A percentile compares a stretch with the other conserved stretches of the same genome.
Conservation (phyloP, 108 stramenopile genomes). For the Discostella pseudostelligera region DNA sequence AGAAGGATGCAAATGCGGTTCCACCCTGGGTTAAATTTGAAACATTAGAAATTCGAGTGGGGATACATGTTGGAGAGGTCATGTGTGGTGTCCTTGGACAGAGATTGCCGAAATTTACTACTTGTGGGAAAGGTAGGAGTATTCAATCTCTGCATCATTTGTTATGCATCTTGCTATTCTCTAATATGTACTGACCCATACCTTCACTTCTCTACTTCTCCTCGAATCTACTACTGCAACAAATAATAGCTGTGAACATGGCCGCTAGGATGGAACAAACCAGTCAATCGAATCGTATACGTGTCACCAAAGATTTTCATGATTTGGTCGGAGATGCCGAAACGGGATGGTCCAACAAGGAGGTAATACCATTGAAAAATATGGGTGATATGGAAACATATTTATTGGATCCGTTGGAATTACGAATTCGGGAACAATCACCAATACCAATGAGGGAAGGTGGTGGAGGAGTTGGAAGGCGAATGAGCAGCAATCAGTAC, state of each 20-base stretch:
- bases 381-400: slow-evolving; percentile 25
- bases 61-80: slow-evolving; percentile 45
- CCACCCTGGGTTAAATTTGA: not conserved
- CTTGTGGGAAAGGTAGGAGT: slow-evolving; percentile 13
- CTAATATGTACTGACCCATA: too few species aligned
- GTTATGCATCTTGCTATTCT: not conserved
- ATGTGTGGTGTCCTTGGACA: slow-evolving; percentile 46
- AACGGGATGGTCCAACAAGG: slow-evolving; percentile 21
- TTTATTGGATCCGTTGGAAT: slow-evolving; percentile 17
- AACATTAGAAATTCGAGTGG: slow-evolving; percentile 43
- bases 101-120: slow-evolving; percentile 39
- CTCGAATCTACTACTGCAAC: not conserved
- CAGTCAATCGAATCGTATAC: slow-evolving; percentile 29
- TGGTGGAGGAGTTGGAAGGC: too few species aligned
- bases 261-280: slow-evolving; percentile 52
- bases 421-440: not conserved
- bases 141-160: not conserved
- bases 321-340: slow-evolving; percentile 33
- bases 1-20: too few species aligned
- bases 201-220: too few species aligned
- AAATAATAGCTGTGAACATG: slow-evolving; percentile 31
- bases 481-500: too few species aligned
- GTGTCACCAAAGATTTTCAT: slow-evolving; percentile 33
- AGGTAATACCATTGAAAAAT: slow-evolving; percentile 28
- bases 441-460: too few species aligned